Conservation (phyloP, 169 alveolate species). For the Nephromyces sp. region DNA sequence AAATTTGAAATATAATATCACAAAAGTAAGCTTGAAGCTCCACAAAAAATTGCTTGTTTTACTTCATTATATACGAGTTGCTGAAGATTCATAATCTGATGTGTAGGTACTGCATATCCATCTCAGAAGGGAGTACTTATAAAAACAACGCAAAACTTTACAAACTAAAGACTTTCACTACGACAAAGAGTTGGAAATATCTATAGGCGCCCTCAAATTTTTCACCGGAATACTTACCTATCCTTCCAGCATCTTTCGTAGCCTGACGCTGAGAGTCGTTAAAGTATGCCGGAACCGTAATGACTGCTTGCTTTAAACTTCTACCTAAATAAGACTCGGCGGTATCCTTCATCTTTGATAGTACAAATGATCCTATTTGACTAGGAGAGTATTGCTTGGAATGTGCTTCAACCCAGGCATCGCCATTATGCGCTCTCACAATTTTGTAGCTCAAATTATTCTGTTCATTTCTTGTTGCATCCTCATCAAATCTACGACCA, state of each 20-base stretch:
- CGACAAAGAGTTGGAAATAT: too few species aligned
- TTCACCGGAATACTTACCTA: conserved; percentile 45
- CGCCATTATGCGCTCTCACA: conserved; percentile 90
- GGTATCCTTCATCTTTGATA: conserved; percentile 91
- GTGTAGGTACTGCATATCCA: too few species aligned
- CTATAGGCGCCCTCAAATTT: too few species aligned
- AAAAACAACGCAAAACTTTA: too few species aligned
- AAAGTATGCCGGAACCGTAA: conserved; percentile 98
- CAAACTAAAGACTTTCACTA: too few species aligned
- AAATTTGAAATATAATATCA: too few species aligned
- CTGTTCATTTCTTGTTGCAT: conserved; percentile 90
- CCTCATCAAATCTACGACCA: conserved; percentile 87
- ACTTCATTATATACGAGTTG: too few species aligned
- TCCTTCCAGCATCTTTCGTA: conserved; percentile 97
- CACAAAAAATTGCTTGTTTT: too few species aligned
- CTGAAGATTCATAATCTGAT: too few species aligned
- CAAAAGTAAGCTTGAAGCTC: too few species aligned
- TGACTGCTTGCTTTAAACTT: conserved; percentile 88
- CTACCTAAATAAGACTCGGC: conserved; percentile 91
- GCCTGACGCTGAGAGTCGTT: conserved; percentile 97
- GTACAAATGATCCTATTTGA: conserved; percentile 82
- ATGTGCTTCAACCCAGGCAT: conserved; percentile 94
- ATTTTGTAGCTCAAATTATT: conserved; percentile 90
- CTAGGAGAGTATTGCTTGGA: conserved; percentile 91
- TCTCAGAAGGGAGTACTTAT: too few species aligned